These are phyloP conservation scores for Cystobasidium onofrii DNA, from an alignment of 768 basidiomycete genomes.

Conservation along the genomic window DNA sequence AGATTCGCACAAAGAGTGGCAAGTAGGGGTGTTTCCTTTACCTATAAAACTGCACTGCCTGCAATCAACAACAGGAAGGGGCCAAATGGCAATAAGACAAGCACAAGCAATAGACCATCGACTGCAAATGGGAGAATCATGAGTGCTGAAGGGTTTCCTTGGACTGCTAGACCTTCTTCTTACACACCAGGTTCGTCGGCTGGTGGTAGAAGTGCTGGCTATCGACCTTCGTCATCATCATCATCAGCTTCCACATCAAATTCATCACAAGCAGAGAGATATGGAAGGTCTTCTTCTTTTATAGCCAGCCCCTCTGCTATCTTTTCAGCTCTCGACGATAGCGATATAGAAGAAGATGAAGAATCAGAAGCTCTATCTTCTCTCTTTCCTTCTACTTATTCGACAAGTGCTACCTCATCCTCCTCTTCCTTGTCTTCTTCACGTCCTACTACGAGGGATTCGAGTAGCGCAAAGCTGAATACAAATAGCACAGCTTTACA, in stretches of 20 bases:
- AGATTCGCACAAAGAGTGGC: neutral
- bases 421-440: neutral
- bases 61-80: neutral
- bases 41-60: neutral
- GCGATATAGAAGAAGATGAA: neutral
- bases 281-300: no score
- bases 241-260: neutral
- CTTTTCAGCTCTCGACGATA: neutral
- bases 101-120: neutral
- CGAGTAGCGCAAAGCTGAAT: neutral
- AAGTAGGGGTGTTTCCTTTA: neutral
- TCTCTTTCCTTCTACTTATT: neutral
- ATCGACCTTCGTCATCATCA: neutral
- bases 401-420: no score
- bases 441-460: neutral
- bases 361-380: neutral
- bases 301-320: neutral
- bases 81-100: neutral
- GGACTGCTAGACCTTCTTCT: slow-evolving; percentile 10
- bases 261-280: neutral
- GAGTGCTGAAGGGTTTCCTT: slow-evolving; percentile 1
- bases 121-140: neutral
- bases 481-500: neutral
- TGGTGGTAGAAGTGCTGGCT: neutral
- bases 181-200: neutral